Evolutionary conservation across 345 rosid genomes (phyloP).

Genomic region (Eucalyptus pauciflora): DNA sequence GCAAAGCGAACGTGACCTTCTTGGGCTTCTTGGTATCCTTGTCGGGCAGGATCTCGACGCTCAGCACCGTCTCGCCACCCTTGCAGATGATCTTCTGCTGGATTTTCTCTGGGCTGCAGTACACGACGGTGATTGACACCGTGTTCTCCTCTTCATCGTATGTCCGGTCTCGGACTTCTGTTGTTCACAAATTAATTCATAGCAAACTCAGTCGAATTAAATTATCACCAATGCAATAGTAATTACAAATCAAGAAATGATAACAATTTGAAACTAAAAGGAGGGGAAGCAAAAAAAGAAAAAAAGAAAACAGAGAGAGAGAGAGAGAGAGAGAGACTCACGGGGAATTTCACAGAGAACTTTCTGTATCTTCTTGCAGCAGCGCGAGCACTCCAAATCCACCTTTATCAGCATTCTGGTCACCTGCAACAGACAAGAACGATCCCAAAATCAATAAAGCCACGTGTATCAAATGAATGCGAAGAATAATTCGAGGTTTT

Average conservation of each 20-base stretch:
- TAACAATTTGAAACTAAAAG: not conserved
- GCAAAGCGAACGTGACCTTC: not conserved
- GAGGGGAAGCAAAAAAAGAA: not conserved
- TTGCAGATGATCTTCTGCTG: not conserved
- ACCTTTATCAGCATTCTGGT: not conserved
- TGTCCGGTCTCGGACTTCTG: conserved; percentile 56
- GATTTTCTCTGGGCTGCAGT: conserved; percentile 63
- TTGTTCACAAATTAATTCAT: conserved; percentile 21
- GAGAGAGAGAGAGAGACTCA: conserved; percentile 19
- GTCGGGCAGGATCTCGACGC: not conserved
- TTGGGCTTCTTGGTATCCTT: conserved; percentile 7
- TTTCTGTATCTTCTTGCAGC: conserved; percentile 68
- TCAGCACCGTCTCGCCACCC: not conserved
- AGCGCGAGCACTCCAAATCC: conserved; percentile 42
- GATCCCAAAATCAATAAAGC: not conserved
- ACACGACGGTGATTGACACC: conserved; percentile 58
- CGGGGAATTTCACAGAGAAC: conserved; percentile 58
- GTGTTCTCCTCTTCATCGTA: conserved; percentile 59
- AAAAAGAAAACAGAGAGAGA: not conserved
- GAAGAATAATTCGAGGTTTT: not conserved
- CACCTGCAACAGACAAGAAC: not conserved
- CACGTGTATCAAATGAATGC: not conserved
- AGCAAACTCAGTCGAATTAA: not conserved
- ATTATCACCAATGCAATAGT: conserved; percentile 17
- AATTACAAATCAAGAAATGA: not conserved